These are phyloP conservation scores for Calonectria pteridis DNA, from an alignment of 2,329 filamentous ascomycete genomes.

Conservation along the genomic window DNA sequence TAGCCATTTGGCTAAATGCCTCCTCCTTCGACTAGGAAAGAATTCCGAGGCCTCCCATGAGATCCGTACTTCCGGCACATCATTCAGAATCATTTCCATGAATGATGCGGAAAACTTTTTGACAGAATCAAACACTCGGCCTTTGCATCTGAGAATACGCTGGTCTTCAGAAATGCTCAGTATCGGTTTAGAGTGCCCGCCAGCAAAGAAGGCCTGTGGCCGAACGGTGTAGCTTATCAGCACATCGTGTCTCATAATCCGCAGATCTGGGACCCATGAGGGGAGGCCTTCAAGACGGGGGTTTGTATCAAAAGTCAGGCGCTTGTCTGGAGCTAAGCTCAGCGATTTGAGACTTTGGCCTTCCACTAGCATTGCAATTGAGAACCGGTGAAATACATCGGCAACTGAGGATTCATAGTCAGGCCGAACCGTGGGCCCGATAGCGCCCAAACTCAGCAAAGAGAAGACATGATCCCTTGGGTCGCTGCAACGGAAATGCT, in stretches of 20 bases:
- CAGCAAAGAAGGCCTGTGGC: not conserved
- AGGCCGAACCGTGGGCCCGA: not conserved
- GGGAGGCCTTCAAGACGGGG: not conserved
- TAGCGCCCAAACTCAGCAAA: not conserved
- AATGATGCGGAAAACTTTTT: not conserved
- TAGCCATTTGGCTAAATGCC: not conserved
- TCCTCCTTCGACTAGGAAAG: not conserved
- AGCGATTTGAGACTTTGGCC: not conserved
- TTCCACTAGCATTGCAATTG: not conserved
- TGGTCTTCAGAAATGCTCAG: not conserved
- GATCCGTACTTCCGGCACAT: not conserved
- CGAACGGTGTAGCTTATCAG: not conserved
- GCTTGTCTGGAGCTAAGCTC: not conserved
- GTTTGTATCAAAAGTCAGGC: not conserved
- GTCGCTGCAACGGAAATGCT: not conserved
- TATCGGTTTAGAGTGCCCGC: not conserved
- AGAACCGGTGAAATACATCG: not conserved
- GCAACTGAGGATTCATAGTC: not conserved
- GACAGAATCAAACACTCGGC: not conserved
- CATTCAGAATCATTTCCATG: not conserved
- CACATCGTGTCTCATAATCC: not conserved
- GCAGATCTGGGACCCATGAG: not conserved
- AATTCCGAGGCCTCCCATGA: not conserved
- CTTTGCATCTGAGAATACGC: not conserved
- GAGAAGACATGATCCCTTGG: not conserved